Percentiles rank a stretch among this genome's conserved stretches.
Conservation (phyloP, 2,329 filamentous ascomycete genomes). For the Teratosphaeria nubilosa region DNA sequence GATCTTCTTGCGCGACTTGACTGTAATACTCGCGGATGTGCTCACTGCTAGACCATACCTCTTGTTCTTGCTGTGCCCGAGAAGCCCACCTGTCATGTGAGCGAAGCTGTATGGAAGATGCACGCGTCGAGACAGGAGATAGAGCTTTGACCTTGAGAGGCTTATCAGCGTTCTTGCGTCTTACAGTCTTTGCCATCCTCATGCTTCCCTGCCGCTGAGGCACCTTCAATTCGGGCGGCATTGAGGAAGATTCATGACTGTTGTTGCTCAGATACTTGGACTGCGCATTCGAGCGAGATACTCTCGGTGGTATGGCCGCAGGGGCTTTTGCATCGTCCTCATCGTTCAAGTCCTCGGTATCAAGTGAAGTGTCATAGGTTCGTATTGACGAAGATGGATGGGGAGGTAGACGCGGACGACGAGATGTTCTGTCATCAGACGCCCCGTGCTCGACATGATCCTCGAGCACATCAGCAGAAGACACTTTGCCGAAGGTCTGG, state of each 20-base stretch:
- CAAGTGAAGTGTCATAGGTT: background rate
- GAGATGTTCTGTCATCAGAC: background rate
- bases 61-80: background rate
- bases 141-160: background rate
- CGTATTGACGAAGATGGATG: background rate
- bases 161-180: background rate
- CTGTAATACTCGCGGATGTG: background rate
- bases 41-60: background rate
- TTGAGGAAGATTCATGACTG: background rate
- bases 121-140: background rate
- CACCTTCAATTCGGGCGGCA: background rate
- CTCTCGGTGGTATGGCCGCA: background rate
- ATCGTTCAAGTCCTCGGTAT: background rate
- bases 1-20: background rate
- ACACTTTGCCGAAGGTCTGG: background rate
- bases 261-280: background rate
- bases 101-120: background rate
- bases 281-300: background rate
- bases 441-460: background rate
- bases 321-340: background rate
- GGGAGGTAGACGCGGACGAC: background rate
- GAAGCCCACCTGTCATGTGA: background rate
- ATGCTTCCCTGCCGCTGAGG: background rate
- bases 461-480: background rate
- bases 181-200: background rate